Base-by-base conservation (phyloP, 495 filamentous ascomycete species). In the Massariosphaeria phaeospora region DNA sequence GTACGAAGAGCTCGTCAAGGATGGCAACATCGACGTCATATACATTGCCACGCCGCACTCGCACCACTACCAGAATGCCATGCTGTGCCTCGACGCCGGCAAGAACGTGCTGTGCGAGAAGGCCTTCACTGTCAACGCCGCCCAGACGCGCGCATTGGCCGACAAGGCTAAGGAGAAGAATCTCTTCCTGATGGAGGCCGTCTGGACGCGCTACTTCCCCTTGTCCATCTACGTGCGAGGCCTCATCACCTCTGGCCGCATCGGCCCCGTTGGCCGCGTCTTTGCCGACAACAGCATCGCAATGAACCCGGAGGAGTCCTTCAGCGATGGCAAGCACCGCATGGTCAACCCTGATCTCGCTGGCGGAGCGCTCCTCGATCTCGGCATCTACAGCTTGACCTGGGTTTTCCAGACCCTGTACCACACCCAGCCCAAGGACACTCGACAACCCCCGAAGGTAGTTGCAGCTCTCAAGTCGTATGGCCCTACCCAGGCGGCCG, bases 131-230 rank as follows among this genome's bases (percentile, higher is more conserved):
- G 86, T 93, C 55, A 96, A 88, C 66, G 91, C 89, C 13, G 75
- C 81, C 7, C 90, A 96, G 72, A 75, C 86, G 2, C 80, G 78
- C 64, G 83, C 83, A 57, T 75, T 96, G 15, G 79, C 83, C 42
- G 80, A 87, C 45, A 85, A 79, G 23, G 70, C 93, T 0, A 78
- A 74, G 63, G 75, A 80, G 62, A 95, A 94, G 79, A 80, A 83
- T n/a, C 67, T 96, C 17, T 96, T 96, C 73, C 69, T 97, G 31
- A 95, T 96, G 89, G 91, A 97, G 74, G 91, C 91, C n/a, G 87
- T 96, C 8, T 96, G 93, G 93, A 96, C 91, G 25, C 76, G 93
- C 20, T 93, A 87, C 67, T 94, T 96, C 75, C 93, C 93, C 2
- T 69, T 91, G 6, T 86, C 82, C 58, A 79, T 89, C 52, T 82